Evolutionary conservation across 257 asterid species (phyloP).

Genomic region (Solanum clarkiae): DNA sequence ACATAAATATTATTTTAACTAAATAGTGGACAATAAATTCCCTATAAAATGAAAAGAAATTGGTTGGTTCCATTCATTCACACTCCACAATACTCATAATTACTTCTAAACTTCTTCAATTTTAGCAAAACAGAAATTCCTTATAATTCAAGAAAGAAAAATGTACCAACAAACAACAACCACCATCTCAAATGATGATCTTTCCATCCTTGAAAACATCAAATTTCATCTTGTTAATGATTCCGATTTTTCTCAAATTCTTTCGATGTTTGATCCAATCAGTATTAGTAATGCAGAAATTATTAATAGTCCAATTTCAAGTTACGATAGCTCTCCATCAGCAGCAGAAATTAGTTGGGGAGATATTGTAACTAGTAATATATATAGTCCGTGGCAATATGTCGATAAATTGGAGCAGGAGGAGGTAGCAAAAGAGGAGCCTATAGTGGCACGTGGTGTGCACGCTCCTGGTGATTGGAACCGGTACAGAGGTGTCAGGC

Average conservation of each 20-base stretch:
- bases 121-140: not conserved
- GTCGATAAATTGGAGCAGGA: not conserved
- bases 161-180: slow-evolving; percentile 4
- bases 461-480: slow-evolving; percentile 18
- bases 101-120: not conserved
- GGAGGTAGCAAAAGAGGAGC: not conserved
- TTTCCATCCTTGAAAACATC: slow-evolving; percentile 1
- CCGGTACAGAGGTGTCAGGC: slow-evolving; percentile 36
- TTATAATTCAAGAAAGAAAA: not conserved
- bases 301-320: not conserved
- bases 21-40: not conserved
- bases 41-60: not conserved
- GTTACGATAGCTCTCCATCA: not conserved
- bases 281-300: not conserved
- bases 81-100: not conserved
- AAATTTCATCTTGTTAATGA: slow-evolving; percentile 12
- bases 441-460: not conserved
- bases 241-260: not conserved
- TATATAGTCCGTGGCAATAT: not conserved
- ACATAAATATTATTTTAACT: not conserved
- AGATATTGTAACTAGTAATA: not conserved
- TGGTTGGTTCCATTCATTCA: not conserved
- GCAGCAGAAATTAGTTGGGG: not conserved
- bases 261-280: not conserved
- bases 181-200: not conserved